phyloP scores from a whole-genome alignment of 306 rosid genomes.

The Rosa lucieae region DNA sequence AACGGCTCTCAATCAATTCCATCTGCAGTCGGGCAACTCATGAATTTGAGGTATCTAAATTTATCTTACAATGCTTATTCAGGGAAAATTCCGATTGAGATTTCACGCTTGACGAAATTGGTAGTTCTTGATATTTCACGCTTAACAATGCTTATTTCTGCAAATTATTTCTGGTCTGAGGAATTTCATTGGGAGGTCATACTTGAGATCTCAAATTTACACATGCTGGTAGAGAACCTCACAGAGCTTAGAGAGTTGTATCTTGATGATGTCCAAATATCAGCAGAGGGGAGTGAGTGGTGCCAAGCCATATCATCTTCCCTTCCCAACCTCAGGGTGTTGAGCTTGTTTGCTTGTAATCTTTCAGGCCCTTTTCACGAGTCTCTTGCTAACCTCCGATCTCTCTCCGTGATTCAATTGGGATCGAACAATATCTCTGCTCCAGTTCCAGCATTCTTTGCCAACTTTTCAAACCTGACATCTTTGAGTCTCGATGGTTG shows the following conservation, averaged over 20 bases:
- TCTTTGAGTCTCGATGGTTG: no score
- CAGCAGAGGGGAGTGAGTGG: constrained; percentile 45
- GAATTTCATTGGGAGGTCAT: no score
- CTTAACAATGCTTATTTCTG: no score
- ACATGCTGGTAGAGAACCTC: constrained; percentile 19
- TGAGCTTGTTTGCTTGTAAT: constrained; percentile 30
- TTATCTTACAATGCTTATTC: constrained; percentile 17
- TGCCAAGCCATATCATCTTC: constrained; percentile 27
- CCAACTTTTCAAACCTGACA: no score
- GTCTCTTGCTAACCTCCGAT: neutral
- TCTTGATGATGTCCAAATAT: constrained; percentile 43
- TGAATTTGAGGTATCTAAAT: constrained; percentile 22
- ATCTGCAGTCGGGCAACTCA: constrained; percentile 12
- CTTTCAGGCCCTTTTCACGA: constrained; percentile 15
- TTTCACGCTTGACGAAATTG: constrained; percentile 27
- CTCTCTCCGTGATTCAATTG: neutral
- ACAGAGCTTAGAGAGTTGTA: constrained; percentile 22
- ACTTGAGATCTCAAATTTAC: constrained; percentile 25
- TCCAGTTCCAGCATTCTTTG: no score
- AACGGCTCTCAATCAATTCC: constrained; percentile 14
- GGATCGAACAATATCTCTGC: no score
- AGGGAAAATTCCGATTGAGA: constrained; percentile 28
- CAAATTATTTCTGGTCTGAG: no score
- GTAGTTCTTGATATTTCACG: constrained; percentile 24
- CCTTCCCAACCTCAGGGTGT: constrained; percentile 14